A percentile compares a stretch with the other conserved stretches of the same genome.
Conservation (phyloP, 1,284 basidiomycete genomes). For the Fomitopsis schrenkii region DNA sequence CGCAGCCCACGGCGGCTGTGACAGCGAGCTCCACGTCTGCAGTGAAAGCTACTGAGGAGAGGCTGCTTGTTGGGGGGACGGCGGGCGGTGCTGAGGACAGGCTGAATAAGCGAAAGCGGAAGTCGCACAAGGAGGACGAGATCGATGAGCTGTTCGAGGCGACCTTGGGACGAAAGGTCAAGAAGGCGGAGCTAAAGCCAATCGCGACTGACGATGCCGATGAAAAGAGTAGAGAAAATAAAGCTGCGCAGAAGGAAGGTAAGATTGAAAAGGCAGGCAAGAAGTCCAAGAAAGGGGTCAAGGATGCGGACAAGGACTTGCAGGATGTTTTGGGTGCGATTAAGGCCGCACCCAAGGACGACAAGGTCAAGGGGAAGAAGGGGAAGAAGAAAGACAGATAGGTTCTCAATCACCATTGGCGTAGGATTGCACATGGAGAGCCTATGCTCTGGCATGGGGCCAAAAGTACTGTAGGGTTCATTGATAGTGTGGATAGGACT, state of each 20-base stretch:
- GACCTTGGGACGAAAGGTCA: conserved; percentile 52
- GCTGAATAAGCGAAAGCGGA: conserved; percentile 27
- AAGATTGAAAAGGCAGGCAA: conserved; percentile 7
- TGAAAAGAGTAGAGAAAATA: neutral
- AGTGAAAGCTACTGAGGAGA: neutral
- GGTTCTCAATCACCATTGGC: neutral
- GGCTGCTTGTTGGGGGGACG: conserved; percentile 9
- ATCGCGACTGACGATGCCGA: neutral
- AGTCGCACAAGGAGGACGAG: conserved; percentile 45
- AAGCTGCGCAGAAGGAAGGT: neutral
- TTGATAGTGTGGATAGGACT: no score
- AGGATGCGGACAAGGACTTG: conserved; percentile 28
- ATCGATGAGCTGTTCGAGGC: conserved; percentile 69
- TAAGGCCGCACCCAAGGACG: conserved; percentile 36
- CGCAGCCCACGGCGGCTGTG: neutral
- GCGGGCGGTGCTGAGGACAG: neutral
- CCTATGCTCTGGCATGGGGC: no score
- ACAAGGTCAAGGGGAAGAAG: conserved; percentile 16
- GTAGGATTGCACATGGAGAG: no score
- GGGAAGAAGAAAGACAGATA: neutral
- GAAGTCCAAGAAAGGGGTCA: conserved; percentile 18
- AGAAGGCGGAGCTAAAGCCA: conserved; percentile 40
- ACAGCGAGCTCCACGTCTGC: neutral
- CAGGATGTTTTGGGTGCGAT: conserved; percentile 41
- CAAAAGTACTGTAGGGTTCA: no score